A percentile compares a stretch with the other conserved stretches of the same genome.
Evolutionary conservation across 23 red algal genomes (phyloP).

Genomic region (Gracilaria gracilis): DNA sequence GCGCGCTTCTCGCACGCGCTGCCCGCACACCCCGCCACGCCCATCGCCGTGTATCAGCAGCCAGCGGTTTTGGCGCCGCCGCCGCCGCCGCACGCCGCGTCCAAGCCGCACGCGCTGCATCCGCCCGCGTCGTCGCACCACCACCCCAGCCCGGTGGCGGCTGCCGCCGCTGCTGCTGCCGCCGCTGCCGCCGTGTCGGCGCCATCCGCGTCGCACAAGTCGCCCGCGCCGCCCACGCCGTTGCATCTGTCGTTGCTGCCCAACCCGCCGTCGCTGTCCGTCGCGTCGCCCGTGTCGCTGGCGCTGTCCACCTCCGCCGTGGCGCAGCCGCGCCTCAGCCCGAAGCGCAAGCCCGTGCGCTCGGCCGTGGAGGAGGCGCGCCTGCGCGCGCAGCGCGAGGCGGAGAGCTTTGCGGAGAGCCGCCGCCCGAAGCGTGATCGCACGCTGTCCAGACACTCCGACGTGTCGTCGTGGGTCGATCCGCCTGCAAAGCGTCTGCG

Average conservation of each 20-base stretch:
- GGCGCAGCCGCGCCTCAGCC: neutral
- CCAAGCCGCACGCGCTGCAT: neutral
- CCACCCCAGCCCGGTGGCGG: too few relatives aligned
- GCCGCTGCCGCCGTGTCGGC: neutral
- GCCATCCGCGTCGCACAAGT: neutral
- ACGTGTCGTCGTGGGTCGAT: too few relatives aligned
- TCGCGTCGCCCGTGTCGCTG: neutral
- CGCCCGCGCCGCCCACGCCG: neutral
- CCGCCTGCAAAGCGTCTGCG: neutral
- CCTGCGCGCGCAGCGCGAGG: conserved; percentile 62
- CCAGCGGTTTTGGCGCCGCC: neutral
- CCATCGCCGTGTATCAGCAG: neutral
- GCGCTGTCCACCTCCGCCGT: conserved; percentile 20
- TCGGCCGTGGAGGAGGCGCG: conserved; percentile 65
- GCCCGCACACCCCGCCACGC: neutral
- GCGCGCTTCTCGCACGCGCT: neutral
- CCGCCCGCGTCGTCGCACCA: too few relatives aligned
- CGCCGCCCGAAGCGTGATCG: neutral
- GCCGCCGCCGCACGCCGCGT: too few relatives aligned
- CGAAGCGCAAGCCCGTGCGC: conserved; percentile 14
- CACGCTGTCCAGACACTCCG: too few relatives aligned
- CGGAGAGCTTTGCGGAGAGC: conserved; percentile 62
- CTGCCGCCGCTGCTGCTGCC: neutral
- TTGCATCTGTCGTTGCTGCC: neutral
- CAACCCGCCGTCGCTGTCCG: conserved; percentile 1